A percentile compares a stretch with the other conserved stretches of the same genome.
phyloP scores from a whole-genome alignment of 176 grass and related monocot genomes.

The Alloteropsis semialata region DNA sequence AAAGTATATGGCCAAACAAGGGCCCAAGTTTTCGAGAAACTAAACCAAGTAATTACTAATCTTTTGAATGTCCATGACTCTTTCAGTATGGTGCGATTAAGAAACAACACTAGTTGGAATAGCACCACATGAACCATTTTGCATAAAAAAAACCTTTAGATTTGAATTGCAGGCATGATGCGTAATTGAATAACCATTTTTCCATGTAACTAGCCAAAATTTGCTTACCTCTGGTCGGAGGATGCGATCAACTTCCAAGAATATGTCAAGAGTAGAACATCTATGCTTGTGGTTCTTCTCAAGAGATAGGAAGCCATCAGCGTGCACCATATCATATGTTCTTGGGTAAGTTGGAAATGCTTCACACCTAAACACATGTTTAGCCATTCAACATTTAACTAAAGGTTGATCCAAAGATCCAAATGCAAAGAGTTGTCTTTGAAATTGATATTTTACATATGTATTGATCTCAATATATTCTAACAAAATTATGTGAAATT shows the following conservation, averaged over 20 bases:
- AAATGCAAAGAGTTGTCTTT: neutral
- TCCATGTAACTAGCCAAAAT: conserved; percentile 1
- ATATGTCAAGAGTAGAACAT: conserved; percentile 84
- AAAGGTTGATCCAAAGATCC: conserved; percentile 15
- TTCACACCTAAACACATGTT: conserved; percentile 77
- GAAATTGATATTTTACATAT: neutral
- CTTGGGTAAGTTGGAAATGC: conserved; percentile 96
- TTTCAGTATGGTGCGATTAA: neutral
- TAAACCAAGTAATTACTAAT: neutral
- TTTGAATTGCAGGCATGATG: neutral
- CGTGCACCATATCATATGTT: conserved; percentile 99
- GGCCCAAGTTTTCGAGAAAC: neutral
- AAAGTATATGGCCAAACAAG: conserved; percentile 3
- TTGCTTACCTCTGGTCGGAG: conserved; percentile 88
- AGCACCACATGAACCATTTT: neutral
- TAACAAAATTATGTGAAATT: conserved; percentile 2
- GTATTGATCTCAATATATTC: neutral
- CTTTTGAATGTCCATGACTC: neutral
- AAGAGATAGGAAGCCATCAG: conserved; percentile 87
- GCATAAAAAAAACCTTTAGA: neutral
- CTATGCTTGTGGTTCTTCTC: conserved; percentile 54
- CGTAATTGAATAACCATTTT: neutral
- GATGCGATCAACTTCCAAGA: conserved; percentile 96
- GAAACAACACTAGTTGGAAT: conserved; percentile 4
- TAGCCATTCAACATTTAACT: conserved; percentile 8